Conservation (phyloP, 23 red algal genomes). For the Gracilariopsis chorda region DNA sequence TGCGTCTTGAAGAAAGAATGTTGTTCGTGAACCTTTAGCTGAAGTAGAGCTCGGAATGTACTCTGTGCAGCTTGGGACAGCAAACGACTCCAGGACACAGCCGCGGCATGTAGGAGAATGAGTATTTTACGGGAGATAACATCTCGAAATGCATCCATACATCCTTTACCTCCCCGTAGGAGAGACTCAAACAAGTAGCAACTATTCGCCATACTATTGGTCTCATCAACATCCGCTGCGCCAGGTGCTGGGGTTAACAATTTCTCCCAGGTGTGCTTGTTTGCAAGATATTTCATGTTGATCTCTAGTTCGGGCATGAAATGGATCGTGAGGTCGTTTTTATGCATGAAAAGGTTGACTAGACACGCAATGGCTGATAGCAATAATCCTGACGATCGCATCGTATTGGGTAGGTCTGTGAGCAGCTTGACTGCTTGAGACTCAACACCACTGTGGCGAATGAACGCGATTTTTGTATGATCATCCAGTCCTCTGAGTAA, state of each 20-base stretch:
- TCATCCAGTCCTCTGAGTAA: background rate
- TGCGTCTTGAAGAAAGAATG: background rate
- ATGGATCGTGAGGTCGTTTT: background rate
- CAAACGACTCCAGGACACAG: background rate
- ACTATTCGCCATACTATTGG: background rate
- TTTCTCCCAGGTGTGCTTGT: background rate
- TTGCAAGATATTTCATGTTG: background rate
- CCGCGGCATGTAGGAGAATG: background rate
- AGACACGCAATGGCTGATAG: conserved; percentile 1
- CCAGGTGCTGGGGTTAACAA: background rate
- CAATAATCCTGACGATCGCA: background rate
- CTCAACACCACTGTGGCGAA: conserved; percentile 3
- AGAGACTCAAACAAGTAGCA: background rate
- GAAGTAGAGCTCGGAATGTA: background rate
- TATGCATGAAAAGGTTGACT: conserved; percentile 10
- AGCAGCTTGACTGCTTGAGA: background rate
- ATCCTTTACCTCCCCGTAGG: background rate
- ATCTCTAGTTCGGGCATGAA: conserved; percentile 2
- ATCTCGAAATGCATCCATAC: background rate
- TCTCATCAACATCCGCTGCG: background rate
- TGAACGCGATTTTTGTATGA: background rate
- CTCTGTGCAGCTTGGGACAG: background rate
- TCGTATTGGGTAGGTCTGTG: background rate
- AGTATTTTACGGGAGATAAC: background rate
- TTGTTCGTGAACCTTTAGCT: background rate